Evolutionary conservation across 2,329 filamentous ascomycete genomes (phyloP).

Genomic region (Purpureocillium takamizusanense): DNA sequence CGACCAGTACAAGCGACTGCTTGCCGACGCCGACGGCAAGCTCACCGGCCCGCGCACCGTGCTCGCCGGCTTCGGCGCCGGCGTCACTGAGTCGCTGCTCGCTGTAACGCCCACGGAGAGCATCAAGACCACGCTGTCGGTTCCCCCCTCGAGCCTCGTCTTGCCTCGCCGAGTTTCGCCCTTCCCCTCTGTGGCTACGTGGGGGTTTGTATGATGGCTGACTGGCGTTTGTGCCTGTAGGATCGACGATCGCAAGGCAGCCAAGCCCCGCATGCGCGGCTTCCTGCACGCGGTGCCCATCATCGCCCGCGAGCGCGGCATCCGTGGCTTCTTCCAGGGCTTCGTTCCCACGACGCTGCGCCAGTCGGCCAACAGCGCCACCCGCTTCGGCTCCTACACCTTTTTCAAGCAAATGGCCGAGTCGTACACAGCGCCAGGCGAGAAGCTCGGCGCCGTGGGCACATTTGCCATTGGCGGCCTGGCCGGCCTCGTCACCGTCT

Average conservation of each 20-base stretch:
- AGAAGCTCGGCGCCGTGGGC: slow-evolving; percentile 80
- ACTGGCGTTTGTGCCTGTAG: slow-evolving; percentile 28
- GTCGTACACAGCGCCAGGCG: slow-evolving; percentile 84
- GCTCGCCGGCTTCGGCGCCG: slow-evolving; percentile 86
- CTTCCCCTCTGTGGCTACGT: too few species aligned
- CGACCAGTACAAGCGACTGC: slow-evolving; percentile 80
- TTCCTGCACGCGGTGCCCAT: slow-evolving; percentile 85
- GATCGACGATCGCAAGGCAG: slow-evolving; percentile 87
- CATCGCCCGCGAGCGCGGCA: slow-evolving; percentile 78
- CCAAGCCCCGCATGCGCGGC: slow-evolving; percentile 78
- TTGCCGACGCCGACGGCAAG: slow-evolving; percentile 77
- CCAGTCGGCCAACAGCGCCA: slow-evolving; percentile 89
- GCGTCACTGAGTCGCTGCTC: slow-evolving; percentile 84
- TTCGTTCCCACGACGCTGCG: slow-evolving; percentile 91
- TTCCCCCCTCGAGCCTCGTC: not conserved
- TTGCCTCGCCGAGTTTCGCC: not conserved
- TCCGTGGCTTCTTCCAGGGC: slow-evolving; percentile 93
- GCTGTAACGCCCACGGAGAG: slow-evolving; percentile 96
- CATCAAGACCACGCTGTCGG: slow-evolving; percentile 87
- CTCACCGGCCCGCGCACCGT: slow-evolving; percentile 87
- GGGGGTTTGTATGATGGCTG: too few species aligned
- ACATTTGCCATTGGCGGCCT: slow-evolving; percentile 88
- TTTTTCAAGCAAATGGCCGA: slow-evolving; percentile 84
- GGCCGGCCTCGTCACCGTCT: slow-evolving; percentile 87
- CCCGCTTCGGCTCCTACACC: slow-evolving; percentile 85